phyloP scores from a whole-genome alignment of 352 stramenopile genomes.

The Phytophthora pluvialis region DNA sequence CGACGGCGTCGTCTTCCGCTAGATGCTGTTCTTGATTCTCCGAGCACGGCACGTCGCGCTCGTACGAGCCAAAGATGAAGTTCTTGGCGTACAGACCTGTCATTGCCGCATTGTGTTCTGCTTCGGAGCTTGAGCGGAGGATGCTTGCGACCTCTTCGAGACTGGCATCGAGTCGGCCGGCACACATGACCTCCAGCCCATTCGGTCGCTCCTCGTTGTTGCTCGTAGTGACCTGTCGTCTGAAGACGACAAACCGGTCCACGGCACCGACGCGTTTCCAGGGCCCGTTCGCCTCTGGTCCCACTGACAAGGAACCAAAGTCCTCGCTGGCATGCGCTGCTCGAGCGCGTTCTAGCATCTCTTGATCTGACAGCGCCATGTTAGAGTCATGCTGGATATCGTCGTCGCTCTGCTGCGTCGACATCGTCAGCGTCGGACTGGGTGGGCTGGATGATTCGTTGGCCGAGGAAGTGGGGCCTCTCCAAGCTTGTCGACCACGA shows the following conservation, averaged over 20 bases:
- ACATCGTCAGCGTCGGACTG: slow-evolving; percentile 7
- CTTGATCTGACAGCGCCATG: slow-evolving; percentile 6
- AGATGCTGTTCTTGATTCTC: not conserved
- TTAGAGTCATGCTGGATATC: slow-evolving; percentile 12
- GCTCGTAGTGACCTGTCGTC: not conserved
- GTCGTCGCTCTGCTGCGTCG: slow-evolving; percentile 27
- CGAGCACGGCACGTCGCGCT: slow-evolving; percentile 20
- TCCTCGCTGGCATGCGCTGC: slow-evolving; percentile 16
- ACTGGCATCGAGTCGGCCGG: slow-evolving; percentile 30
- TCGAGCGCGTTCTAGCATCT: slow-evolving; percentile 29
- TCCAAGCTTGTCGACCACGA: not conserved
- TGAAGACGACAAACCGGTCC: slow-evolving; percentile 28
- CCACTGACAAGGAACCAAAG: slow-evolving; percentile 17
- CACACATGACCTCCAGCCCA: slow-evolving; percentile 32
- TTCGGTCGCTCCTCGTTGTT: not conserved
- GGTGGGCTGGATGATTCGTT: not conserved
- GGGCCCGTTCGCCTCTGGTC: slow-evolving; percentile 26
- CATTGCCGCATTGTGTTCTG: slow-evolving; percentile 40
- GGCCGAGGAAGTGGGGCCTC: not conserved
- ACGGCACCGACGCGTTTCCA: slow-evolving; percentile 28
- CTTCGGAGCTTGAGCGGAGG: slow-evolving; percentile 21
- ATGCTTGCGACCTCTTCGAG: slow-evolving; percentile 35
- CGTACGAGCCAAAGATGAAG: slow-evolving; percentile 42
- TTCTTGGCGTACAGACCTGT: slow-evolving; percentile 33
- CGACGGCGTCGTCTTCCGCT: not conserved